Evolutionary conservation across 257 asterid genomes (phyloP), one percentile per base, ranked within the genome.

Genomic region (Gynochthodes officinalis): DNA sequence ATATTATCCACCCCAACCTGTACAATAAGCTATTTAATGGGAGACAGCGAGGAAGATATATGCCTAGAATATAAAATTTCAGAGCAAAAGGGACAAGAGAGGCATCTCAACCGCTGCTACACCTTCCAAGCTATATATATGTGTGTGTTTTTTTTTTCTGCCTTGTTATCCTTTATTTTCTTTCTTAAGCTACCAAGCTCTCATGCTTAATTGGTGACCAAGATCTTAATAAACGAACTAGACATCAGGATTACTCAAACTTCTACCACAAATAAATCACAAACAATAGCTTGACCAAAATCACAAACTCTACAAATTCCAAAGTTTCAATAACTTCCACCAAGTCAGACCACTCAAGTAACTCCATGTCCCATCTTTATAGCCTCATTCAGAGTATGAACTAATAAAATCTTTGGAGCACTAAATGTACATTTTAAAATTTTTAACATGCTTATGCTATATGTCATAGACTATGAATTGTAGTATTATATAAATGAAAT

Each of bases 1-100:
- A 95, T 95, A 82, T 95, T 95, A 84, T 95, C 99, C 64, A 92
- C 99, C 61, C 99, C 99, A 80, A 95, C 99, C 99, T 95, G 80
- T 73, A 64, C 21, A 15, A 39, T 10, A 21, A 40, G 35, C 14
- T 25, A 37, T 35, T 53, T 53, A 23, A 23, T 8, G n/a, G 52
- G 69, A 35, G 52, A 40, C 11, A 40, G 69, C 52, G 40, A 44
- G 52, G 27, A 23, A 64, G 52, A 39, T 33, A 39, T 25, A 39
- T 19, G n/a, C 15, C 32, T 40, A 37, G 28, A 62, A 15, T 33
- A 62, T 37, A 9, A 37, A 37, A 62, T 62, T 35, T 37, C 35
- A 60, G 40, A 11, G 18, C 14, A 21, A 49, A 35, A 43, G 68
- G 4, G 44, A n/a, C 40, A 58, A 58, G 21, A 60, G 25, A 63